Evolutionary conservation across 768 basidiomycete genomes (phyloP), one percentile per base, ranked within the genome.

Genomic region (Candolleomyces efflorescens): DNA sequence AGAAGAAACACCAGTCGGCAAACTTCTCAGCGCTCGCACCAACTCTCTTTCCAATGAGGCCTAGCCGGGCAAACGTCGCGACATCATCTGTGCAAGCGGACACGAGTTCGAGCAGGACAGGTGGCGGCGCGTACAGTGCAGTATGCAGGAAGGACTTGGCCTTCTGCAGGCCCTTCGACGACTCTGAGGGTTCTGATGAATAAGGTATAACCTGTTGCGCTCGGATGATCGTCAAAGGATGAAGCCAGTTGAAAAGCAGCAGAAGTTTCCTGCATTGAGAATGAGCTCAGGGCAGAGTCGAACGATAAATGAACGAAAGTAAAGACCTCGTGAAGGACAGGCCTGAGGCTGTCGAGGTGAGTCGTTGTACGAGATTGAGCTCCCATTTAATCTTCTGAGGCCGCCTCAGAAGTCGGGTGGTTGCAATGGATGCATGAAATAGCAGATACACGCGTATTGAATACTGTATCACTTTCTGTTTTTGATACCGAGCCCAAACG

Each of bases 1-100:
- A 73, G 61, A 94, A 79, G 92, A 91, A 94, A 67, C 91, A 92
- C 88, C 89, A 92, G 69, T 93, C 84, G 1, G 91, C 84, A 65
- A 92, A 84, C 11, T 83, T 81, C 37, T 76, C 90, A 3, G 90
- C 92, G 37, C 84, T 81, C 51, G 82, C 78, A 17, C 92, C 92
- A 1, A 80, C 71, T 51, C 75, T 78, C 62, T 82, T 80, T 5
- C 87, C 83, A 3, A 93, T 63, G 10, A 94, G 71, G 1, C 91
- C 92, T 26, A 93, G 71, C 59, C 76, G 77, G 12, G 87, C 84
- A 63, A 86, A 82, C n/a, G 90, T 91, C 48, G 81, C 79, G n/a
- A 90, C 68, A 71, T 94, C 92, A 64, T 94, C 91, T 6, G 92
- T 80, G 37, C 85, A 68, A 3, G 86, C 84, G 62, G 88, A 85